Evolutionary conservation across 1,139 yeast species (phyloP), one percentile per base, ranked within the genome.

Genomic region (Nematodospora anomalae): DNA sequence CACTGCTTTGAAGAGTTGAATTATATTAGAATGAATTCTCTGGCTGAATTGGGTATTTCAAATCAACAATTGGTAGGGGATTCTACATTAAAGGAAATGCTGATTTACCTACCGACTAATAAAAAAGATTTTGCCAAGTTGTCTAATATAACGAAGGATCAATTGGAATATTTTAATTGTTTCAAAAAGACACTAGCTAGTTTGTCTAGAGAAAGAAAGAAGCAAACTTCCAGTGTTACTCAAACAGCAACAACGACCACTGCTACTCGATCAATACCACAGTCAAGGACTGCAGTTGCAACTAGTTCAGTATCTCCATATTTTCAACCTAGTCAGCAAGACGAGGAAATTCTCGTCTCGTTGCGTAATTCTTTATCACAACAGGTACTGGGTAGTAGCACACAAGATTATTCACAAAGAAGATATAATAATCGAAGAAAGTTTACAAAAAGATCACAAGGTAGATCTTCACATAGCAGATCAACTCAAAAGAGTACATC

Each of bases 61-160:
- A 57, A 60, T 12, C 58, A 67, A 1, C 61, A 67, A 12, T 64
- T 80, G 32, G 58, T 80, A 3, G 60, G 74, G 1, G 81, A 79
- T 42, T 58, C 55, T 1, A 62, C 80, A 0, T 52, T 83, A 34
- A 70, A 68, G 44, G 79, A 76, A 35, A 70, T 82, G 73, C 80
- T 86, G 0, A 52, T 58, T 13, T 62, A 60, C 30, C 56, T 83
- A 23, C 90, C 90, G 0, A 64, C 71, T 2, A 71, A 71, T 11
- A 73, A 72, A 38, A 56, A 53, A n/a, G 85, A 75, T 33, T 82
- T 70, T 53, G 57, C 64, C 6, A 59, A 57, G 33, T 51, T 79
- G 22, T 57, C 58, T 2, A 77, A 67, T 8, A 60, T 74, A 12
- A 55, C 58, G 10, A 58, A 57, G 26, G 66, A 58, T 8, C 79